Conservation (phyloP, 2,329 filamentous ascomycete genomes). For the Atkinsonella texensis region DNA sequence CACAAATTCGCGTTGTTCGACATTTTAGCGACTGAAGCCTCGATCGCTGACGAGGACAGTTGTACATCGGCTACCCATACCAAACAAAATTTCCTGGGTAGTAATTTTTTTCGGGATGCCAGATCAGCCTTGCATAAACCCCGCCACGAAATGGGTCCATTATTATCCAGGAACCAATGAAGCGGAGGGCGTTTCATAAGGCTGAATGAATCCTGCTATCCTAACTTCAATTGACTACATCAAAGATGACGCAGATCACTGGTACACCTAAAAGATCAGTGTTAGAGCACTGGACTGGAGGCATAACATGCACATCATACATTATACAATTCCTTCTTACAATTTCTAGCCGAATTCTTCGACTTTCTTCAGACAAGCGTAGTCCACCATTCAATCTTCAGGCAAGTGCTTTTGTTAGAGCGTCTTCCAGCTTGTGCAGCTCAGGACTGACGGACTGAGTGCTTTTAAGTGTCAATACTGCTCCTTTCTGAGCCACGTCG, state of each 20-base stretch:
- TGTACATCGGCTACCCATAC: background rate
- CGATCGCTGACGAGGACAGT: background rate
- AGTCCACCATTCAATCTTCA: background rate
- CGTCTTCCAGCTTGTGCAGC: slow-evolving; percentile 32
- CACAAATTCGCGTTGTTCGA: slow-evolving; percentile 18
- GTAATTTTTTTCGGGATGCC: slow-evolving; percentile 17
- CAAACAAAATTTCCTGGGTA: background rate
- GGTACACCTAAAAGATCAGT: too few species aligned
- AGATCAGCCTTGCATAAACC: background rate
- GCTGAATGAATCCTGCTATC: background rate
- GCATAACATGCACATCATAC: too few species aligned
- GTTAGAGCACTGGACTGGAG: too few species aligned
- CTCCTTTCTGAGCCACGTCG: slow-evolving; percentile 70
- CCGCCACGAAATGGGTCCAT: background rate
- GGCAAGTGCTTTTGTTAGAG: slow-evolving; percentile 17
- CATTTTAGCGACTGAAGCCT: slow-evolving; percentile 15
- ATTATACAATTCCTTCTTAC: too few species aligned
- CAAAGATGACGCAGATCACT: background rate
- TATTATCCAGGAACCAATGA: background rate
- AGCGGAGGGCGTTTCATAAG: background rate
- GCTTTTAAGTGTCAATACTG: slow-evolving; percentile 66
- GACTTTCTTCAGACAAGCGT: too few species aligned
- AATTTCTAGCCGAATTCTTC: too few species aligned
- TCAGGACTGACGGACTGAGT: slow-evolving; percentile 57
- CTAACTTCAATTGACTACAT: background rate